phyloP scores from a whole-genome alignment of 306 rosid species.

The Styphnolobium japonicum region DNA sequence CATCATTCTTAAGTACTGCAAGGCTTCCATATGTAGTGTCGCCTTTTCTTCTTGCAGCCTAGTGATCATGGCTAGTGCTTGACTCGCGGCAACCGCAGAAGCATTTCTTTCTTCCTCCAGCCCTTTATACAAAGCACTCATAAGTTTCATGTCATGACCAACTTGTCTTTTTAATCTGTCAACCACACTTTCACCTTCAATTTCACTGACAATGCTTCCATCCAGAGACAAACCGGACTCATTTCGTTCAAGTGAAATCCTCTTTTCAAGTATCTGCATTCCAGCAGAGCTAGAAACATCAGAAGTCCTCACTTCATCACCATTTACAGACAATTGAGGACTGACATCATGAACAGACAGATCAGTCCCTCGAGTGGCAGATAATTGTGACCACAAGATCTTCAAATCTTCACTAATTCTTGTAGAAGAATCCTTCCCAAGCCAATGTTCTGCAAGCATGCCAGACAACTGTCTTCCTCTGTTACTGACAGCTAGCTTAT shows the following conservation, averaged over 20 bases:
- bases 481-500: constrained; percentile 65
- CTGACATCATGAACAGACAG: constrained; percentile 56
- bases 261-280: constrained; percentile 62
- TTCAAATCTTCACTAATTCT: constrained; percentile 79
- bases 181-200: constrained; percentile 52
- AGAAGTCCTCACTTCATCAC: constrained; percentile 56
- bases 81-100: constrained; percentile 70
- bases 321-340: constrained; percentile 66
- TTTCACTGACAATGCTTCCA: constrained; percentile 67
- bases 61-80: constrained; percentile 91
- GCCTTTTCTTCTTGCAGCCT: constrained; percentile 92
- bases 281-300: constrained; percentile 62
- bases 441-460: constrained; percentile 66
- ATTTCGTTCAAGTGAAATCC: constrained; percentile 85
- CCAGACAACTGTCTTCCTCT: constrained; percentile 70
- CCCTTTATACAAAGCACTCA: constrained; percentile 72
- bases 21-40: constrained; percentile 79
- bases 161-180: constrained; percentile 74
- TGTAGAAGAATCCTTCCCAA: constrained; percentile 71
- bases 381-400: constrained; percentile 65
- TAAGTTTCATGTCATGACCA: constrained; percentile 78
- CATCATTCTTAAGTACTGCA: constrained; percentile 73
- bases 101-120: constrained; percentile 92
- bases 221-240: constrained; percentile 88
- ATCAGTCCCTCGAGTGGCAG: constrained; percentile 62